Percentiles rank a stretch among this genome's conserved stretches.
These are phyloP conservation scores for Rosa multiflora DNA, from an alignment of 306 rosid genomes.

Conservation along the genomic window DNA sequence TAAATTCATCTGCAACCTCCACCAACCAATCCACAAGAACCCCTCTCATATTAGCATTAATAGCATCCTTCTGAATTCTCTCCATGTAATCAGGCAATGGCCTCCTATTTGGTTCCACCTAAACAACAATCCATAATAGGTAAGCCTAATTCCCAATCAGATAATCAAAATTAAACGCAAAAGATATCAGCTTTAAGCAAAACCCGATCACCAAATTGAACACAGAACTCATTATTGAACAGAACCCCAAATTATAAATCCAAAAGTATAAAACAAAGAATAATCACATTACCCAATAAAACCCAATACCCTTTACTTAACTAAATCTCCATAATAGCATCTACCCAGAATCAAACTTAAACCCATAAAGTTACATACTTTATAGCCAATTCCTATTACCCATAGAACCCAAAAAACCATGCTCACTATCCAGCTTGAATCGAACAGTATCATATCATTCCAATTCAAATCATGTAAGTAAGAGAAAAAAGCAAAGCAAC, in stretches of 20 bases:
- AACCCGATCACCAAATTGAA: neutral
- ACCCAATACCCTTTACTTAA: too few relatives aligned
- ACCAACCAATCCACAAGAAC: constrained; percentile 90
- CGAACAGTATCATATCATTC: neutral
- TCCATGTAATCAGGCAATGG: constrained; percentile 64
- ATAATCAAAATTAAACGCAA: neutral
- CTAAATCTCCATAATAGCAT: neutral
- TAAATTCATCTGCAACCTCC: constrained; percentile 87
- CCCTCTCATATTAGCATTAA: constrained; percentile 70
- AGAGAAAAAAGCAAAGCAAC: neutral
- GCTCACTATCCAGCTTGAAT: neutral
- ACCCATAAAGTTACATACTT: neutral
- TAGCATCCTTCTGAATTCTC: constrained; percentile 58
- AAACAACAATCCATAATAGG: neutral
- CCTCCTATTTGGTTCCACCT: constrained; percentile 64
- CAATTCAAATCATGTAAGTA: neutral
- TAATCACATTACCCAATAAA: too few relatives aligned
- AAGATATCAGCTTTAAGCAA: neutral
- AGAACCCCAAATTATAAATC: neutral
- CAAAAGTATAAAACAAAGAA: neutral
- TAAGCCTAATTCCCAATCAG: neutral
- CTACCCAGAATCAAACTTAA: neutral
- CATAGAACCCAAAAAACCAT: too few relatives aligned
- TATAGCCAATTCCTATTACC: neutral
- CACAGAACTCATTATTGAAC: neutral